phyloP scores from a whole-genome alignment of 306 rosid genomes.

The Corylus avellana region DNA sequence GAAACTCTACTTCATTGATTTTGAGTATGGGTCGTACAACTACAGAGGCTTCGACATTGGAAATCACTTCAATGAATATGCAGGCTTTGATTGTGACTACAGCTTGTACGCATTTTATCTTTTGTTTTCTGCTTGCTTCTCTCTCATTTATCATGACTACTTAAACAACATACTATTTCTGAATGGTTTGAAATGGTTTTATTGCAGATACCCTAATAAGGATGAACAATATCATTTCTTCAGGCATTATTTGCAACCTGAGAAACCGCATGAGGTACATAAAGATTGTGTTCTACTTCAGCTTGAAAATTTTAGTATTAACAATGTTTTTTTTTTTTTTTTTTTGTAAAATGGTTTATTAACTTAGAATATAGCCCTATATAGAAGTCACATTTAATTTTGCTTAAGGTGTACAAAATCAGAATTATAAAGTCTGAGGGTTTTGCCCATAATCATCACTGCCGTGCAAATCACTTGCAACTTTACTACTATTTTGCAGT shows the following conservation, averaged over 20 bases:
- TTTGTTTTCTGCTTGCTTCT: slow-evolving; percentile 14
- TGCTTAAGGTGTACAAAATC: not conserved
- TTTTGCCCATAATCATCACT: not conserved
- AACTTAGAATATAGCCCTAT: not conserved
- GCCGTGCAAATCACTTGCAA: not conserved
- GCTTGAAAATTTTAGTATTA: slow-evolving; percentile 6
- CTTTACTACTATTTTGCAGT: not conserved
- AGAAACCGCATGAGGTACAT: slow-evolving; percentile 67
- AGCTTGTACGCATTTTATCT: slow-evolving; percentile 51
- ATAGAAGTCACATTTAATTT: not conserved
- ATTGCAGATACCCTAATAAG: slow-evolving; percentile 73
- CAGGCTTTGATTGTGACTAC: slow-evolving; percentile 87
- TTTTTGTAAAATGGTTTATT: not conserved
- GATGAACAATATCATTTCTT: slow-evolving; percentile 80
- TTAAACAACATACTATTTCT: slow-evolving; percentile 3
- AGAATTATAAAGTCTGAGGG: not conserved
- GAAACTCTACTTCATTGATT: slow-evolving; percentile 84
- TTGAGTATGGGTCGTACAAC: slow-evolving; percentile 94
- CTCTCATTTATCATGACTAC: not conserved
- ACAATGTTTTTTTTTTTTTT: too few species aligned
- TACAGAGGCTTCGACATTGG: slow-evolving; percentile 94
- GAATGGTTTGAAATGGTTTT: slow-evolving; percentile 24
- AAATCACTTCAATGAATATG: slow-evolving; percentile 93
- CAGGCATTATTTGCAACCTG: slow-evolving; percentile 81
- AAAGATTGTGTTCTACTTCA: slow-evolving; percentile 12